A percentile compares a stretch with the other conserved stretches of the same genome.
Conservation (phyloP, 2,329 filamentous ascomycete genomes). For the Corinectria fuckeliana region DNA sequence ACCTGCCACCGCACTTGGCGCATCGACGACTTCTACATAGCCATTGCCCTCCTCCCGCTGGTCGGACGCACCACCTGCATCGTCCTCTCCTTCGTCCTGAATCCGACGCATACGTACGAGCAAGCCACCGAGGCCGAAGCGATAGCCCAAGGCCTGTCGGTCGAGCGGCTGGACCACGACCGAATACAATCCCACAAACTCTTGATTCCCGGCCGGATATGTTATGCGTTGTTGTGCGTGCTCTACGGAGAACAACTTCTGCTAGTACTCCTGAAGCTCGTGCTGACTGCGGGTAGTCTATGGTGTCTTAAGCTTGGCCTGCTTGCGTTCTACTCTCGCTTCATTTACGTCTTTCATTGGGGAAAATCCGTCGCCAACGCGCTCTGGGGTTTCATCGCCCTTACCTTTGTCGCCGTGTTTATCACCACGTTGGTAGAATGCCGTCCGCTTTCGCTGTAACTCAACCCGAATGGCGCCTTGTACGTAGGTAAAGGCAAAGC, state of each 20-base stretch:
- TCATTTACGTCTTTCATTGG: constrained; percentile 35
- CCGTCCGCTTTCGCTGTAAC: constrained; percentile 34
- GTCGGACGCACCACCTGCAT: constrained; percentile 38
- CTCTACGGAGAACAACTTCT: too few relatives aligned
- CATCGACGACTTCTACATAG: constrained; percentile 43
- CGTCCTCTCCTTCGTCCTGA: constrained; percentile 33
- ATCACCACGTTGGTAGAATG: constrained; percentile 39
- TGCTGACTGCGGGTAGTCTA: constrained; percentile 31
- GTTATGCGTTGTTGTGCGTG: constrained; percentile 41
- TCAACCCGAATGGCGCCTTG: neutral
- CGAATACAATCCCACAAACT: constrained; percentile 37
- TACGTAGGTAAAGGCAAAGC: neutral
- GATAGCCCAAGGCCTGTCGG: constrained; percentile 15
- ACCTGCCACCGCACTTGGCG: constrained; percentile 42
- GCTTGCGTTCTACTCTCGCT: constrained; percentile 41
- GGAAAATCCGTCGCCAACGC: constrained; percentile 29
- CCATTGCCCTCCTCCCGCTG: constrained; percentile 40
- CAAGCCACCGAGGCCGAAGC: constrained; percentile 32
- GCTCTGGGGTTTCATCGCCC: constrained; percentile 38
- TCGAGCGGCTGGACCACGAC: constrained; percentile 24
- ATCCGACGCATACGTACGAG: constrained; percentile 35
- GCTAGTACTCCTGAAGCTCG: too few relatives aligned
- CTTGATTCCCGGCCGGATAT: constrained; percentile 38
- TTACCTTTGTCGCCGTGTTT: constrained; percentile 37
- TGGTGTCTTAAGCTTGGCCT: constrained; percentile 42